Evolutionary conservation across 2,329 filamentous ascomycete genomes (phyloP), one percentile per base, ranked within the genome.

Genomic region (Fusarium verrucosum): DNA sequence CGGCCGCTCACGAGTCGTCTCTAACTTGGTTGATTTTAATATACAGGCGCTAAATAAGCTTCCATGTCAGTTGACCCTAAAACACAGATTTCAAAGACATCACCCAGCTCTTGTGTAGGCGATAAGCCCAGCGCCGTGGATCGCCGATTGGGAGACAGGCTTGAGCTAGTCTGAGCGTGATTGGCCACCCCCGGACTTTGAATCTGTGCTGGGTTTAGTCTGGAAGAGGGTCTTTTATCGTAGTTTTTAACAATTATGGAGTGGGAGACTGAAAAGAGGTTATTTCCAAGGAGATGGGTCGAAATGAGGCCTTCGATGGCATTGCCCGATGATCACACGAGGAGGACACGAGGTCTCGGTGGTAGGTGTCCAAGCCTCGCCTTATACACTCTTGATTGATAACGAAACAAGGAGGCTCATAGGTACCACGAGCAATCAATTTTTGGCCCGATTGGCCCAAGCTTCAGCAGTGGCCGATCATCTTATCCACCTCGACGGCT

Each of bases 131-230:
- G 41, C 49, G 37, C 19, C 17, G 26, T 55, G 66, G 65, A 69
- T 67, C 59, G 62, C 44, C 62, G 62, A 69, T 69, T 67, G 28
- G 58, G 45, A 67, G 54, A 60, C 68, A 68, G 64, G 37, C 44
- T 42, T 49, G 50, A 50, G 41, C 57, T 49, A 33, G 37, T 36
- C 23, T 32, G n/a, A 17, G 55, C 44, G 51, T 62, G 70, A 74
- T 74, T 74, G 72, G 72, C 47, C 52, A 62, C 52, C 72, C 72
- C 72, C 72, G 64, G 72, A 74, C 70, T 72, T 65, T 66, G 35
- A 41, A 55, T 50, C 32, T 50, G 19, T 50, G 50, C 38, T 49
- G 37, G 49, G 20, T 51, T 51, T 41, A 47, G 53, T 36, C 44
- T 43, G 45, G 30, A 49, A 44, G 54, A 62, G 49, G 56, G 63